Evolutionary conservation across 169 alveolate genomes (phyloP), one percentile per base, ranked within the genome.

Genomic region (Plasmodium malariae): DNA sequence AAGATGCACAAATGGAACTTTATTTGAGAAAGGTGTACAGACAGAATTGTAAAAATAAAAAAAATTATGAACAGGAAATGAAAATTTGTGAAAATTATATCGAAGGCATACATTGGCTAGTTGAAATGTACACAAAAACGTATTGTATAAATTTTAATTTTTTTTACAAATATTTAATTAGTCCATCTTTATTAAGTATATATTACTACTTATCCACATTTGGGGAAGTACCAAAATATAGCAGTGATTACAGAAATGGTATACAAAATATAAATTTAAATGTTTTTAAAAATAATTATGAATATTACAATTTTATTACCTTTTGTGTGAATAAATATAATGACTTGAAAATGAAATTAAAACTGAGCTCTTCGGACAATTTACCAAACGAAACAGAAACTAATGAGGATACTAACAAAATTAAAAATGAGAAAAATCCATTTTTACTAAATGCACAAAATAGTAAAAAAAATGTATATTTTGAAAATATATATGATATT

Each of bases 111-210:
- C 73, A 85, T 37, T 85, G 92, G 92, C 51, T 85, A 85, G 87
- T 85, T 34, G 87, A 85, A 24, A 85, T 85, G 92, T 85, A 85
- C 48, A 69, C 85, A 7, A 55, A 85, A 69, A 85, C 87, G 17
- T 85, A 72, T 70, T 85, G 92, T 32, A 43, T 69, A 32, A 70
- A 85, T 85, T 85, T 85, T 85, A 85, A 85, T 60, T 85, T 85
- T 69, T 85, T 85, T 60, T 85, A 85, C 48, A 85, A 69, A 43
- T 85, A 85, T 43, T 28, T 63, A 0, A 26, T 19, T 6, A 85
- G 92, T 55, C 92, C 92, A 40, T 69, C 78, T 24, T 57, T 85
- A 28, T 63, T 85, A 45, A 69, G 92, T 49, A 57, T 85, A 26
- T 85, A 85, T 72, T 85, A 69, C 51, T 55, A 69, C 62, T 72